Conservation (phyloP, 495 filamentous ascomycete genomes). For the Talaromyces nanjingensis region DNA sequence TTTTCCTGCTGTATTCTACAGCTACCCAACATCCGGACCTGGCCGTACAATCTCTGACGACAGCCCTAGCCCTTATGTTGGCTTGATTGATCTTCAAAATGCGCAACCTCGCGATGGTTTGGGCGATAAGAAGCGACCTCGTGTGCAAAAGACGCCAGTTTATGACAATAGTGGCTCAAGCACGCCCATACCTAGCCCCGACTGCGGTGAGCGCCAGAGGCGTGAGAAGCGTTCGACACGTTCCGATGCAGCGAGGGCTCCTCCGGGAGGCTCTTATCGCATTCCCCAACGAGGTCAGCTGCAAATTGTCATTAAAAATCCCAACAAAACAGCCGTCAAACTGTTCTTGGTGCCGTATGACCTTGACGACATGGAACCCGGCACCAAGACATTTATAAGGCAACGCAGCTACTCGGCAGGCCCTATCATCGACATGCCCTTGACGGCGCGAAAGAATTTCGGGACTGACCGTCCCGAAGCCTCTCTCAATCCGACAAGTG, state of each 20-base stretch:
- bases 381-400: constrained; percentile 93
- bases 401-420: constrained; percentile 92
- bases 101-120: constrained; percentile 46
- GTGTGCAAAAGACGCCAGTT: constrained; percentile 40
- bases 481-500: constrained; percentile 30
- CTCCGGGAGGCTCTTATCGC: constrained; percentile 82
- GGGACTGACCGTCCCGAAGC: constrained; percentile 37
- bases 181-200: constrained; percentile 9
- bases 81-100: constrained; percentile 86
- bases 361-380: constrained; percentile 88
- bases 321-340: constrained; percentile 93
- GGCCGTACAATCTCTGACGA: constrained; percentile 61
- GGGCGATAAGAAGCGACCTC: constrained; percentile 33
- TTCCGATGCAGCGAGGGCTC: constrained; percentile 63
- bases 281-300: constrained; percentile 94
- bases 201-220: constrained; percentile 16
- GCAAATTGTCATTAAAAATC: constrained; percentile 96
- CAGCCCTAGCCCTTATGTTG: constrained; percentile 92
- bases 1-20: constrained; percentile 96
- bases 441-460: constrained; percentile 42
- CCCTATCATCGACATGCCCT: constrained; percentile 67
- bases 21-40: constrained; percentile 61
- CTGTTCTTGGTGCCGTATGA: constrained; percentile 94
- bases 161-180: constrained; percentile 16
- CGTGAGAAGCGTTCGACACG: constrained; percentile 50